Evolutionary conservation across 495 filamentous ascomycete genomes (phyloP).

Genomic region (Trichoderma gamsii): DNA sequence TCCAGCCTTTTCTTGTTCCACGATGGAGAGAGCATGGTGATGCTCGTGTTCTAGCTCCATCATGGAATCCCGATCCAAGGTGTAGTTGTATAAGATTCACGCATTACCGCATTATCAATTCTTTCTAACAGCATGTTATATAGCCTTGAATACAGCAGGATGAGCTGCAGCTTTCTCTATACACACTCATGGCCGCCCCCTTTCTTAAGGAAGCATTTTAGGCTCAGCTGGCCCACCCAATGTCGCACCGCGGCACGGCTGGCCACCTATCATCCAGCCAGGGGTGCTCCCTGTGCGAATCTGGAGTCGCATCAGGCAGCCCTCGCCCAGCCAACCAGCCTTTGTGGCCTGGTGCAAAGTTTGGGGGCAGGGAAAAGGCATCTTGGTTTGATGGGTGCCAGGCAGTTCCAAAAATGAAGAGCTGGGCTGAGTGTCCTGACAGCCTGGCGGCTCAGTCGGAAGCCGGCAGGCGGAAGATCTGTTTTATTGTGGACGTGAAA

Average conservation of each 20-base stretch:
- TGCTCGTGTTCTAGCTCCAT: neutral
- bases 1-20: neutral
- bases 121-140: no score
- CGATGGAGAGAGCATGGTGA: neutral
- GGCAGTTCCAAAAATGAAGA: no score
- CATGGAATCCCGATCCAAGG: neutral
- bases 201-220: neutral
- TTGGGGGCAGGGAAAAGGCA: neutral
- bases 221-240: slow-evolving; percentile 2
- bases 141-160: neutral
- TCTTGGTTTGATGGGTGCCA: neutral
- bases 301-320: slow-evolving; percentile 3
- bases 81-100: no score
- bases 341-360: neutral
- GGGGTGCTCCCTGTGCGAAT: neutral
- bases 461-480: neutral
- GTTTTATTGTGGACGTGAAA: neutral
- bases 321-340: neutral
- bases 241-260: slow-evolving; percentile 11
- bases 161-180: neutral
- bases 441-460: no score
- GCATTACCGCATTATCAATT: no score
- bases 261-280: slow-evolving; percentile 7
- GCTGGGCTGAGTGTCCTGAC: no score
- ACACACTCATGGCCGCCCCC: neutral